Evolutionary conservation across 495 filamentous ascomycete species (phyloP), one percentile per base, ranked within the genome.

Genomic region (Tuber borchii): DNA sequence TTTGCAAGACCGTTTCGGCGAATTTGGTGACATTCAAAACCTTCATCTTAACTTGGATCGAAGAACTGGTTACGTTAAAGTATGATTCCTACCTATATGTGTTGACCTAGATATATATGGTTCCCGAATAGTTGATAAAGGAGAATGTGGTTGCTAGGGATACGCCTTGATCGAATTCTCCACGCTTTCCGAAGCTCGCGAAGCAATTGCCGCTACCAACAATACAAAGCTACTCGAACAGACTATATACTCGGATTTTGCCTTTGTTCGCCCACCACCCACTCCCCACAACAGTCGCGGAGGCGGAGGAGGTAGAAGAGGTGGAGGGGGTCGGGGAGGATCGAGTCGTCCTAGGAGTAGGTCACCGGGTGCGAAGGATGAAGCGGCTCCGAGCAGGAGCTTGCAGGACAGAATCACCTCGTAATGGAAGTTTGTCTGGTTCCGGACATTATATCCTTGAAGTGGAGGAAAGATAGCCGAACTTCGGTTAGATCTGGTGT

Each of bases 11-110:
- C 87, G 92, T 80, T 99, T 99, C 85, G 93, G 91, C 72, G 96
- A 99, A 81, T 97, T 90, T 83, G 96, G 96, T 76, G 93, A 97
- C 85, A 97, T 99, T 83, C 96, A 97, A 89, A 98, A 98, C 83
- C 85, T 98, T 83, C 94, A 95, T 80, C 84, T 99, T 82, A 97
- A 97, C 83, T 86, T 99, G 73, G 96, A 99, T 85, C 89, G 96
- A 69, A 88, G 96, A 83, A 97, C 93, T 37, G 96, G 96, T 84
- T 99, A 98, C 83, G 96, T 97, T 77, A 99, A 98, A 93, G 95
- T 95, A 84, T 34, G 72, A 16, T 46, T 68, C 51, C 43, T 51
- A 71, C 68, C 0, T 56, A 39, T 12, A 34, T 46, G 39, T 46
- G 39, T 46, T 69, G 17, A 42, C n/a, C 31, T 31, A 22, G 40